These are phyloP conservation scores for Chlamydomonas sphaeroides DNA, from an alignment of 139 green algal species.

Conservation along the genomic window DNA sequence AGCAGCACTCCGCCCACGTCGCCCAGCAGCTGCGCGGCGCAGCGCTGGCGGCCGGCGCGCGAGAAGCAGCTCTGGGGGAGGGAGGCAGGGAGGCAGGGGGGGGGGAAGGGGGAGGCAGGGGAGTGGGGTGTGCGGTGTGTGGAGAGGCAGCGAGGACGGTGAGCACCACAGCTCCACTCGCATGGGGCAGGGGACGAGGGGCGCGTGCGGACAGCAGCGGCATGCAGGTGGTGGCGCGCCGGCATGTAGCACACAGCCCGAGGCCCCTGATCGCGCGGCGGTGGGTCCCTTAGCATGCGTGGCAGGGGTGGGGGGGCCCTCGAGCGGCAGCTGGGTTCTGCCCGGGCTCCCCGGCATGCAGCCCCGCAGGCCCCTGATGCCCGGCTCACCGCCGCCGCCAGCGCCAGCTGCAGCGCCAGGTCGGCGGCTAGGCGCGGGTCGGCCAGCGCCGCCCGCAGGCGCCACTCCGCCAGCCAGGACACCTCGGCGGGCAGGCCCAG, in stretches of 20 bases:
- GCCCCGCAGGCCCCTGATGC: too few relatives aligned
- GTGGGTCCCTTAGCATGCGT: too few relatives aligned
- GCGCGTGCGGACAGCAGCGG: too few relatives aligned
- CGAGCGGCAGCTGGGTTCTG: too few relatives aligned
- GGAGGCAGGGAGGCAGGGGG: background rate
- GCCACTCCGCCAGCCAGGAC: conserved; percentile 21
- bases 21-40: conserved; percentile 18
- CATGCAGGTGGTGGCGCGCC: too few relatives aligned
- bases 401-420: conserved; percentile 34
- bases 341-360: too few relatives aligned
- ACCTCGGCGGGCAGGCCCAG: conserved; percentile 6
- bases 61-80: conserved; percentile 10
- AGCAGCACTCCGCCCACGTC: conserved; percentile 30
- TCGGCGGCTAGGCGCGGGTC: background rate
- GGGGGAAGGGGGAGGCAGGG: too few relatives aligned
- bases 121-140: background rate
- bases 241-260: too few relatives aligned
- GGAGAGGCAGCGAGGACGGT: background rate
- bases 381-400: conserved; percentile 32
- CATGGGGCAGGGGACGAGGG: too few relatives aligned
- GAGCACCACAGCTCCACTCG: too few relatives aligned
- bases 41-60: conserved; percentile 16
- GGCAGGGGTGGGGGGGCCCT: too few relatives aligned
- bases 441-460: conserved; percentile 9
- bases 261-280: too few relatives aligned